These are phyloP conservation scores for Alternaria brassicicola DNA, from an alignment of 2,329 filamentous ascomycete species.

Conservation along the genomic window DNA sequence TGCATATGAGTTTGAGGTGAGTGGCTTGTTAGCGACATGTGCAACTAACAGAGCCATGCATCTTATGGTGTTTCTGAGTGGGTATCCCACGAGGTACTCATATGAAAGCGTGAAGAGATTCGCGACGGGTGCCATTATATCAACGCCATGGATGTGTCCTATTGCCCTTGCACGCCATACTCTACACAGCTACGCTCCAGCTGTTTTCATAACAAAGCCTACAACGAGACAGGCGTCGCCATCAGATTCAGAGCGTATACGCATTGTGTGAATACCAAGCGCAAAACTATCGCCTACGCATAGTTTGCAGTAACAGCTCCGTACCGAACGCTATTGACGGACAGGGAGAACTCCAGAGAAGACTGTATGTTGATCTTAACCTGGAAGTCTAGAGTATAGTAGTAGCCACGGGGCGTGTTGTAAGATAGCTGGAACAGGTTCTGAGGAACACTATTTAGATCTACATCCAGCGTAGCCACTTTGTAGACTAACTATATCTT, in stretches of 20 bases:
- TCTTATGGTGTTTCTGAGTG: background rate
- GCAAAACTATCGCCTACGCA: background rate
- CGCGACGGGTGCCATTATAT: background rate
- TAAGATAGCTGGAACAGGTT: too few species aligned
- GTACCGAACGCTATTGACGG: conserved; percentile 11
- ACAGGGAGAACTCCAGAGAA: conserved; percentile 23
- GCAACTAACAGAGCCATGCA: background rate
- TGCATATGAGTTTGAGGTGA: background rate
- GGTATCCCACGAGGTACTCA: background rate
- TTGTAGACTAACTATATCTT: conserved; percentile 13
- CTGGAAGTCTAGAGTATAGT: background rate
- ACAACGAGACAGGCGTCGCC: background rate
- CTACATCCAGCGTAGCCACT: conserved; percentile 9
- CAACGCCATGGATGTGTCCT: background rate
- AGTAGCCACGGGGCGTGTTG: background rate
- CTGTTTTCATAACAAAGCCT: background rate
- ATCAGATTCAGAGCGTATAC: background rate
- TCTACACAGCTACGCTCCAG: background rate
- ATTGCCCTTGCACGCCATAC: background rate
- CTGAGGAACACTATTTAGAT: conserved; percentile 19
- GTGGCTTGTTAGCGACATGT: background rate
- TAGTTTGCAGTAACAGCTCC: conserved; percentile 26
- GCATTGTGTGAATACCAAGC: background rate
- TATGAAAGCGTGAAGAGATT: background rate
- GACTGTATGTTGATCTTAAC: conserved; percentile 27